Evolutionary conservation across 352 stramenopile species (phyloP), one percentile per base, ranked within the genome.

Genomic region (Phytopythium cucurbitacearum): DNA sequence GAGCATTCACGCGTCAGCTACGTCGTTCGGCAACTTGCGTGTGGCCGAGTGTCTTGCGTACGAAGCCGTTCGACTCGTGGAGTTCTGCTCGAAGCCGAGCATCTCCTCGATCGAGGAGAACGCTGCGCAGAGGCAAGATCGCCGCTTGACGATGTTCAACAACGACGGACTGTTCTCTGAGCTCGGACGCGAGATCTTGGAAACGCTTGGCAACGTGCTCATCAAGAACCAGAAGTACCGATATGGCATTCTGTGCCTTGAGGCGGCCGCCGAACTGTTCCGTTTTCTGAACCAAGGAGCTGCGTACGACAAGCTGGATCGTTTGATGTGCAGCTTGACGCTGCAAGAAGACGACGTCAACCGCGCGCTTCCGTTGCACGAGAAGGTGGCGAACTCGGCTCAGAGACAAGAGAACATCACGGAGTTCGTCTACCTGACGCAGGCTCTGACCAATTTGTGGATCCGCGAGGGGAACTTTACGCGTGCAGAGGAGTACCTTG

Each of bases 161-260:
- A 91, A 85, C n/a, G 80, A 92, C 42, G 85, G 80, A 0, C 42
- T 95, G 4, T 54, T 92, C 2, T 91, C 80, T 0, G 73, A 85
- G 35, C 60, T 93, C 6, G 85, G 85, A 1, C 76, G 82, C 7
- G 81, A 93, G 42, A 61, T 71, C 4, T 59, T 95, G 0, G 85
- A 95, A 49, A 74, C 60, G 52, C 58, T 92, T 4, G 82, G 85
- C 6, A 89, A 90, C 48, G 70, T 91, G 33, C 67, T 95, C 50
- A 84, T 90, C 48, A 85, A 89, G 61, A 93, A 89, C 51, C 80
- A 87, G 38, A 95, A 95, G 53, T 95, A 95, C 48, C 83, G 80
- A 12, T 93, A 89, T 43, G 83, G 82, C 3, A 89, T 95, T 37
- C 39, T 89, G 51, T 89, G 80, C 41, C 60, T 93, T 1, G 85